Base-by-base conservation (phyloP, 1,284 basidiomycete genomes). In the Athelia psychrophila region DNA sequence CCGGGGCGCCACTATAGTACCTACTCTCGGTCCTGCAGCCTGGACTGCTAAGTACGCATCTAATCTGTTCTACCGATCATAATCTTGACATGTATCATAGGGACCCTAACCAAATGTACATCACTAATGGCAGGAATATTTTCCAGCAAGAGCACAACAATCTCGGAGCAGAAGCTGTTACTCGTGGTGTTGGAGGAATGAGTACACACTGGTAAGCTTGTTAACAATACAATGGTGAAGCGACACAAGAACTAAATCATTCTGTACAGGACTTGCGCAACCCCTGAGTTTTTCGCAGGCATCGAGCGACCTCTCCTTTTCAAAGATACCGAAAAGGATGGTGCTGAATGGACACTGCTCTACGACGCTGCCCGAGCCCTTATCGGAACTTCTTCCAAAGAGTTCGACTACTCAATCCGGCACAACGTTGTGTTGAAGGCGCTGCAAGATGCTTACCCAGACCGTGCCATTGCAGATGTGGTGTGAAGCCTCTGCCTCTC, bases 171-270 rank as follows among this genome's bases (percentile, higher is more conserved):
- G 51, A 62, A 45, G 60, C 66, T n/a, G 60, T 68, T 30, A 66
- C 66, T 1, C 63, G 63, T 32, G 55, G 59, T n/a, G 66, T 68
- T 20, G 67, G 67, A 3, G 67, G 67, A n/a, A 69, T 69, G 67
- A 48, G 55, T 24, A 65, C 64, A 23, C 64, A 66, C 51, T 67
- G 60, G 61, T 59, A 44, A 33, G 51, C 49, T 33, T n/a, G 25
- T 38, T 50, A 44, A 16, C 42, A 44, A 49, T 51, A n/a, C 48
- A 2, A 15, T 27, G 13, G 27, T 30, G 27, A 30, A 13, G 27
- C 27, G 27, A 13, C 27, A 30, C 27, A 30, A 30, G 27, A 30
- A 6, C 35, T 10, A n/a, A 25, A 47, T 53, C 36, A 38, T 20
- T 13, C 35, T 22, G n/a, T 47, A 12, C 44, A 44, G 64, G 62